Conservation (phyloP, 225 moss, liverwort and hornwort species). For the Neckera pumila region DNA sequence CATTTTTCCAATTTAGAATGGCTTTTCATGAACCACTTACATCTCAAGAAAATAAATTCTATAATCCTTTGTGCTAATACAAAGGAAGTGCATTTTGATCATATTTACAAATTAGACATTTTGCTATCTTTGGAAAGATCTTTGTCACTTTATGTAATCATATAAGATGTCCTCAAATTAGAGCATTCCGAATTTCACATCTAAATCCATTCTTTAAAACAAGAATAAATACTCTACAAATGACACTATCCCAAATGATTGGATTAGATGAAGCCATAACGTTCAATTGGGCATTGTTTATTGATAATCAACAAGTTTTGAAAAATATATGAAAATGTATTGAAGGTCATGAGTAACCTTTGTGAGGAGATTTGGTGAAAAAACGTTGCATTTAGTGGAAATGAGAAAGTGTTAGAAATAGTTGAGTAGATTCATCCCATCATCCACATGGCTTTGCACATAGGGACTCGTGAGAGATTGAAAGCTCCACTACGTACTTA, state of each 20-base stretch:
- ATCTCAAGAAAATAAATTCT: not conserved
- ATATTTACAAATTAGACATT: not conserved
- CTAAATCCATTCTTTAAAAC: not conserved
- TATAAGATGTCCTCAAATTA: not conserved
- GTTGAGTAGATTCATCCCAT: too few species aligned
- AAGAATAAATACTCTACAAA: not conserved
- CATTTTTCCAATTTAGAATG: not conserved
- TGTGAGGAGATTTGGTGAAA: not conserved
- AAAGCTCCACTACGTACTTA: not conserved
- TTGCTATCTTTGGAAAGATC: too few species aligned
- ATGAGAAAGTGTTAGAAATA: not conserved
- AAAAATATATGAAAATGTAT: not conserved
- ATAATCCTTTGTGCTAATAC: not conserved
- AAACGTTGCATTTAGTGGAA: accelerated
- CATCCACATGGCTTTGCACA: not conserved
- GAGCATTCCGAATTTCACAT: accelerated
- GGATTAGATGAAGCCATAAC: not conserved
- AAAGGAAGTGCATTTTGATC: not conserved
- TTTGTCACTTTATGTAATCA: not conserved
- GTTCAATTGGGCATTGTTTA: not conserved
- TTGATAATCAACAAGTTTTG: not conserved
- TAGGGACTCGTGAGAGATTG: not conserved
- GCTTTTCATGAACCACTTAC: too few species aligned
- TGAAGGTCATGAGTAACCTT: not conserved
- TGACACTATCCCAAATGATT: not conserved